Conservation (phyloP, 2,329 filamentous ascomycete genomes). For the Neofusicoccum cordaticola region DNA sequence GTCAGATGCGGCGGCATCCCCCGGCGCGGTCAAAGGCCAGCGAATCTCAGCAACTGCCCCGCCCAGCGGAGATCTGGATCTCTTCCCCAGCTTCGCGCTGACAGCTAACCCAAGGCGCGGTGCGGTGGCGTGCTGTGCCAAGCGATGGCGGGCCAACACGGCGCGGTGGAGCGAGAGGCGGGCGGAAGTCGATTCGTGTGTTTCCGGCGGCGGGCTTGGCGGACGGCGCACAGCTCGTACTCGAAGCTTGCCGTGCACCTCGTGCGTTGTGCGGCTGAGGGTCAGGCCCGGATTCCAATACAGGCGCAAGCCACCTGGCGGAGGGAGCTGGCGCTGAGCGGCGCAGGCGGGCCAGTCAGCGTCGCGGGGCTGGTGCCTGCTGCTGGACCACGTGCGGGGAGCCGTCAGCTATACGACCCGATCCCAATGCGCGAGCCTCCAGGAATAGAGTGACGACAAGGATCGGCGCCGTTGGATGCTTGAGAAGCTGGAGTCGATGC, state of each 20-base stretch:
- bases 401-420: neutral
- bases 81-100: neutral
- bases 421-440: neutral
- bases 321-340: neutral
- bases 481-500: neutral
- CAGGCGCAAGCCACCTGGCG: neutral
- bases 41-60: no score
- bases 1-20: no score
- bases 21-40: neutral
- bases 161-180: neutral
- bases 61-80: neutral
- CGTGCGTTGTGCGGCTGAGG: slow-evolving; percentile 7
- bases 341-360: neutral
- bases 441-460: neutral
- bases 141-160: neutral
- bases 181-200: neutral
- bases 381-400: neutral
- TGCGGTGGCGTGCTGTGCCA: neutral
- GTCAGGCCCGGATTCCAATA: neutral
- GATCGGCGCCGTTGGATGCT: neutral
- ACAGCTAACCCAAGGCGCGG: neutral
- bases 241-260: neutral
- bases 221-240: neutral
- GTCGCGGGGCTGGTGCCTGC: neutral
- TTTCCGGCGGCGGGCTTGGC: neutral